Conservation (phyloP, 2,329 filamentous ascomycete genomes). For the Exophiala lecanii-corni region DNA sequence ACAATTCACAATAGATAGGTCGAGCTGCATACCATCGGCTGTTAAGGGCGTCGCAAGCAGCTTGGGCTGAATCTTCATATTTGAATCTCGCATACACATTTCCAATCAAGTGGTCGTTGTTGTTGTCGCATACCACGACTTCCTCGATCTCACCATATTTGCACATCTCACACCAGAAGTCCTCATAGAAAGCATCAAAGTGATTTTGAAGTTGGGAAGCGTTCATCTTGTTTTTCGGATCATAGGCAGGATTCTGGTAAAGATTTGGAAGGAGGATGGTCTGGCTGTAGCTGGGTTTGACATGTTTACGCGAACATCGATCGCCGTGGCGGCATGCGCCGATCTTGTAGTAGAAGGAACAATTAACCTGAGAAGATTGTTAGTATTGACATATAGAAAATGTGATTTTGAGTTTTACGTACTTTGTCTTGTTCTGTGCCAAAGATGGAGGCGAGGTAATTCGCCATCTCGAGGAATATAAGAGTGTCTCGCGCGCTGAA, state of each 20-base stretch:
- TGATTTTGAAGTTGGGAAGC: constrained; percentile 94
- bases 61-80: constrained; percentile 94
- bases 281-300: constrained; percentile 97
- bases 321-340: constrained; percentile 97
- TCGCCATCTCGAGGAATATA: constrained; percentile 64
- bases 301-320: constrained; percentile 95
- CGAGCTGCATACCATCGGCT: constrained; percentile 93
- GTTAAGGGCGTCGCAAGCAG: constrained; percentile 90
- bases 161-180: constrained; percentile 99
- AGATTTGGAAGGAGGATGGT: constrained; percentile 97
- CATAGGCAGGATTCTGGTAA: constrained; percentile 98
- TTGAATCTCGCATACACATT: constrained; percentile 99
- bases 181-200: constrained; percentile 99
- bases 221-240: constrained; percentile 96
- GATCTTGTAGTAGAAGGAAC: constrained; percentile 99
- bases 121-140: constrained; percentile 98
- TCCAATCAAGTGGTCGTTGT: constrained; percentile 97
- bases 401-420: constrained; percentile 9
- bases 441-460: constrained; percentile 99
- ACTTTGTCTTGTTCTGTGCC: constrained; percentile 96
- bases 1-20: constrained; percentile 96
- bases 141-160: constrained; percentile 97
- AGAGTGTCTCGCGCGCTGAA: too few species aligned
- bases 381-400: constrained; percentile 21
- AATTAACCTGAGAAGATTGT: constrained; percentile 63